Percentiles rank a stretch among this genome's conserved stretches.
phyloP scores from a whole-genome alignment of 495 filamentous ascomycete genomes.

The Trichoderma gamsii region DNA sequence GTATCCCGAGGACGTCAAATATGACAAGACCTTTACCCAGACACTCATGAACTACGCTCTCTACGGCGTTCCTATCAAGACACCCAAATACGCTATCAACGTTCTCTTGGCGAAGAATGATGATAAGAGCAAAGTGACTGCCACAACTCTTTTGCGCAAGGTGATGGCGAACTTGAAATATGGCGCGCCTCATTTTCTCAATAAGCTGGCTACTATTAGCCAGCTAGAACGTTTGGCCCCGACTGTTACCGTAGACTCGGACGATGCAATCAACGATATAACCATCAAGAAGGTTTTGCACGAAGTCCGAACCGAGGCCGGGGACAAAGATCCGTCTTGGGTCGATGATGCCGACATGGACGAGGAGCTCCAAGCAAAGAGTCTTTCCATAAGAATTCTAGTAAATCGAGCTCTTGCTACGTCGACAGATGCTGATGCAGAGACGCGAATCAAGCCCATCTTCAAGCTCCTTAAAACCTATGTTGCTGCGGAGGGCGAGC shows the following conservation, averaged over 20 bases:
- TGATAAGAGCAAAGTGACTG: constrained; percentile 72
- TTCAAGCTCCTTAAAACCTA: constrained; percentile 73
- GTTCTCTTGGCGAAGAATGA: constrained; percentile 78
- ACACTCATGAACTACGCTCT: constrained; percentile 74
- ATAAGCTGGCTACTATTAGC: constrained; percentile 73
- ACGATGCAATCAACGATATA: constrained; percentile 72
- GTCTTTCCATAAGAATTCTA: constrained; percentile 80
- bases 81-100: constrained; percentile 88
- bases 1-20: constrained; percentile 77
- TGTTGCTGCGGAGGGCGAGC: constrained; percentile 66
- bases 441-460: constrained; percentile 58
- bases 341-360: constrained; percentile 62
- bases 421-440: constrained; percentile 53
- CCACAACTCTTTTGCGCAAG: constrained; percentile 71
- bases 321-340: constrained; percentile 54
- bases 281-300: constrained; percentile 69
- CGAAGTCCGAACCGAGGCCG: constrained; percentile 53
- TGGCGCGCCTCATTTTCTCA: constrained; percentile 69
- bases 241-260: constrained; percentile 62
- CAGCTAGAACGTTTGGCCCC: constrained; percentile 78
- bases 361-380: constrained; percentile 76
- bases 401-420: constrained; percentile 76
- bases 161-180: constrained; percentile 72
- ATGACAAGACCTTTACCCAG: constrained; percentile 77
- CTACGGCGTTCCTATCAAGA: constrained; percentile 71